These are phyloP conservation scores for Tephrocybe sp. DNA, from an alignment of 768 basidiomycete species.

Conservation along the genomic window DNA sequence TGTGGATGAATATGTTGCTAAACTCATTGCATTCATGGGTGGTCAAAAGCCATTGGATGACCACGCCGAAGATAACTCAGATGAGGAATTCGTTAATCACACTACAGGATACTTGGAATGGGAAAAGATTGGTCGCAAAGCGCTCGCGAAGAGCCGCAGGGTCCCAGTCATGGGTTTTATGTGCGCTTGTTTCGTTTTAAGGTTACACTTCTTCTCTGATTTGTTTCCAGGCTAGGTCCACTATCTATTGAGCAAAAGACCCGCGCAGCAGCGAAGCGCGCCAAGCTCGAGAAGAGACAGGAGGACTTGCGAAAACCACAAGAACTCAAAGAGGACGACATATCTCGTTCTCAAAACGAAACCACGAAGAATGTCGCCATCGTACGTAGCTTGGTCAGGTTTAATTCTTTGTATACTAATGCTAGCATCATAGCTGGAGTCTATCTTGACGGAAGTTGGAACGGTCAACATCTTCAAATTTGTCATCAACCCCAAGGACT, in stretches of 20 bases:
- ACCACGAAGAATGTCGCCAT: conserved; percentile 81
- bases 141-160: conserved; percentile 74
- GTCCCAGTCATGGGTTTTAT: conserved; percentile 86
- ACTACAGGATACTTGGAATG: conserved; percentile 61
- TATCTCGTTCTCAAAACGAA: conserved; percentile 80
- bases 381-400: conserved; percentile 42
- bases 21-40: conserved; percentile 74
- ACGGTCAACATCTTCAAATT: conserved; percentile 81
- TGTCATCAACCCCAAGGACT: conserved; percentile 86
- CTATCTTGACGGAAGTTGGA: conserved; percentile 48
- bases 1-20: conserved; percentile 83
- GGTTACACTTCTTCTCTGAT: conserved; percentile 13
- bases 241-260: conserved; percentile 85
- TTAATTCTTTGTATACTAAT: not conserved
- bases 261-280: conserved; percentile 54
- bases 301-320: conserved; percentile 70
- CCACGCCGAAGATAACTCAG: conserved; percentile 42
- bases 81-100: conserved; percentile 50
- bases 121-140: conserved; percentile 83
- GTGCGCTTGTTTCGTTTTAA: conserved; percentile 40
- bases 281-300: conserved; percentile 69
- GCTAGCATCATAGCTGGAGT: conserved; percentile 47
- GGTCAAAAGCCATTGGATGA: conserved; percentile 51
- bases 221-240: conserved; percentile 78
- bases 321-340: conserved; percentile 81